phyloP scores from a whole-genome alignment of 495 filamentous ascomycete genomes.

The Cryomyces antarcticus region DNA sequence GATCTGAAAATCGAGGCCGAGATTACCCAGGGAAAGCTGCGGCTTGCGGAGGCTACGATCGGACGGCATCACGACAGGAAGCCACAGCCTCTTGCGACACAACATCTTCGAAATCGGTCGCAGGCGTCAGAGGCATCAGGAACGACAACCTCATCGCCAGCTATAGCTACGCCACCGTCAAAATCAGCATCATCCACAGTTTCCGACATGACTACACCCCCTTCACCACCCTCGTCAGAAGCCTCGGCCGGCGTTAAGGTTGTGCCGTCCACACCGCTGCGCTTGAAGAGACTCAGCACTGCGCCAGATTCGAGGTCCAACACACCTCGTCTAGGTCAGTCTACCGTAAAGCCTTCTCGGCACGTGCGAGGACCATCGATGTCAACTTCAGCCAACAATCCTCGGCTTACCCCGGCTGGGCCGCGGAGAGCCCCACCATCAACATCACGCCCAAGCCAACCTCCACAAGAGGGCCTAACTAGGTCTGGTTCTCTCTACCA shows the following conservation, averaged over 20 bases:
- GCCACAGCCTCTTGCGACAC: conserved; percentile 23
- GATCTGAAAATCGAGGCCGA: conserved; percentile 90
- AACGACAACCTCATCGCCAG: conserved; percentile 19
- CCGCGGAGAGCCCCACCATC: conserved; percentile 18
- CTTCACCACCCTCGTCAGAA: conserved; percentile 36
- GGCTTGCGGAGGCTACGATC: conserved; percentile 36
- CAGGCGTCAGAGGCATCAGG: conserved; percentile 25
- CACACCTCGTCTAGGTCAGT: conserved; percentile 8
- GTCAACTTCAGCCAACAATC: conserved; percentile 18
- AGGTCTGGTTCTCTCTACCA: conserved; percentile 78
- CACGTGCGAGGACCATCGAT: conserved; percentile 35
- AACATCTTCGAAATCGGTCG: conserved; percentile 17
- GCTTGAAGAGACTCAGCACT: conserved; percentile 11
- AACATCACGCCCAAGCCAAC: conserved; percentile 17
- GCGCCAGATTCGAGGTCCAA: conserved; percentile 19
- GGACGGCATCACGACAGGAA: conserved; percentile 31
- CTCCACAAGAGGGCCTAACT: conserved; percentile 29
- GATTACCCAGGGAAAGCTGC: conserved; percentile 81
- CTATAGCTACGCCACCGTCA: conserved; percentile 35
- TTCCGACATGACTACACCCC: conserved; percentile 29
- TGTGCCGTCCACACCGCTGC: conserved; percentile 18
- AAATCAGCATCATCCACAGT: conserved; percentile 46
- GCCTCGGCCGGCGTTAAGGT: conserved; percentile 10
- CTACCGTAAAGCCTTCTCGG: conserved; percentile 13
- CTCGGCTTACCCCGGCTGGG: conserved; percentile 16